Conservation (phyloP, 768 basidiomycete genomes). For the Collybiopsis luxurians region DNA sequence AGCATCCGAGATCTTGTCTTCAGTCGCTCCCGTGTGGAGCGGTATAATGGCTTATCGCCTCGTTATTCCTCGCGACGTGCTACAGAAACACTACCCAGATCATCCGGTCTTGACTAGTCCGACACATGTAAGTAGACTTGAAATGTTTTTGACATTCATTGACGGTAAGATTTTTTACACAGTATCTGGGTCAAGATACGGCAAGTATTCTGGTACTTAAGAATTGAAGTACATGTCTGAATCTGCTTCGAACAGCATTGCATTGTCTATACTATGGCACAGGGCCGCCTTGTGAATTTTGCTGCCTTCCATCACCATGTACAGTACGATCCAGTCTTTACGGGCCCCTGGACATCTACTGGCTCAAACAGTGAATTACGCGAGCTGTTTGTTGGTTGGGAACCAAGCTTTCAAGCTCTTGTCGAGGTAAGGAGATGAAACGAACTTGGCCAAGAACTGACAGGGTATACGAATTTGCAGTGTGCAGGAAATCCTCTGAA, state of each 20-base stretch:
- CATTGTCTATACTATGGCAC: conserved; percentile 38
- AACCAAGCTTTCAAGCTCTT: conserved; percentile 32
- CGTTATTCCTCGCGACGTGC: conserved; percentile 25
- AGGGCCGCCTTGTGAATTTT: conserved; percentile 37
- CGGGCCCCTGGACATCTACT: conserved; percentile 27
- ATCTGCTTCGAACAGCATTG: conserved; percentile 26
- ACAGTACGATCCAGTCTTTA: conserved; percentile 23
- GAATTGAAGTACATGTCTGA: neutral
- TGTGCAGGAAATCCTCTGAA: conserved; percentile 19
- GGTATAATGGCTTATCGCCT: conserved; percentile 30
- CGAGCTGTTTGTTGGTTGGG: conserved; percentile 30
- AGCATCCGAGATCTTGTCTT: conserved; percentile 17
- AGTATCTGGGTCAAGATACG: conserved; percentile 16
- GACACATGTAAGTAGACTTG: neutral
- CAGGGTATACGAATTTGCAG: conserved; percentile 11
- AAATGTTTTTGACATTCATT: too few relatives aligned
- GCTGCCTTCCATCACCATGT: conserved; percentile 31
- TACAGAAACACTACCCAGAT: conserved; percentile 8
- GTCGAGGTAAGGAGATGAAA: conserved; percentile 28
- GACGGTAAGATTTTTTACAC: too few relatives aligned
- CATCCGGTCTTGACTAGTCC: neutral
- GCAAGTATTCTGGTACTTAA: neutral
- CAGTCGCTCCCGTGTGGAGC: conserved; percentile 28
- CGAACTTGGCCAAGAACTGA: neutral
- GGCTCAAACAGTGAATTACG: conserved; percentile 23